Evolutionary conservation across 495 filamentous ascomycete genomes (phyloP).

Genomic region (Penicillium ochrochloron): DNA sequence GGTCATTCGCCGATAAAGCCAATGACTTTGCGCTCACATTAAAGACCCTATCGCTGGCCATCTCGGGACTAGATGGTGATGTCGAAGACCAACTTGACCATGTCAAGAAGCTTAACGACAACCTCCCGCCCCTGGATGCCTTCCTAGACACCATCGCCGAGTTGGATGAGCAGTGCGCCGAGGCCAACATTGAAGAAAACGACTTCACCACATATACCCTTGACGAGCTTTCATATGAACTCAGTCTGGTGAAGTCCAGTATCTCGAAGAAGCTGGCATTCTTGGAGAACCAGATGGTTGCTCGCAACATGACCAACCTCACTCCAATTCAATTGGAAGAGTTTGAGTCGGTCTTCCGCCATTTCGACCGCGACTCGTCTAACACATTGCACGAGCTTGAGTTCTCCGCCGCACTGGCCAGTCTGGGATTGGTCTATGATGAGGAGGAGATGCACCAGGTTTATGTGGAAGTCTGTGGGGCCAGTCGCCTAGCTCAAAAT

Average conservation of each 20-base stretch:
- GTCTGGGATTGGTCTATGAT: conserved; percentile 90
- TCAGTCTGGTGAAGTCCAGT: conserved; percentile 84
- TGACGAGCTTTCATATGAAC: conserved; percentile 93
- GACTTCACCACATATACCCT: conserved; percentile 98
- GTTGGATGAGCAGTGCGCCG: conserved; percentile 84
- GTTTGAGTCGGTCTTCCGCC: conserved; percentile 95
- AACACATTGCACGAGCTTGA: conserved; percentile 94
- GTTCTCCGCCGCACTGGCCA: conserved; percentile 92
- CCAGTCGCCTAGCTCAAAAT: conserved; percentile 41
- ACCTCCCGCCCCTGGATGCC: conserved; percentile 82
- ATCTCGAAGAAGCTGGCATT: conserved; percentile 96
- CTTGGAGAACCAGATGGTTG: conserved; percentile 95
- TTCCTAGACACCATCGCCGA: conserved; percentile 83
- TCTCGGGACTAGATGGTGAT: conserved; percentile 93
- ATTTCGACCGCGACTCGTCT: conserved; percentile 92
- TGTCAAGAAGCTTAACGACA: conserved; percentile 77
- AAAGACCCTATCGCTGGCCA: conserved; percentile 88
- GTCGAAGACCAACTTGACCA: conserved; percentile 91
- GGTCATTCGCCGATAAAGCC: conserved; percentile 91
- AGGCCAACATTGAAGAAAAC: conserved; percentile 99
- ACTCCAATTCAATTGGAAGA: conserved; percentile 98
- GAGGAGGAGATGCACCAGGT: conserved; percentile 96
- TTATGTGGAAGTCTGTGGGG: conserved; percentile 76
- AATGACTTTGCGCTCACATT: conserved; percentile 96
- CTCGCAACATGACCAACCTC: conserved; percentile 97